A percentile compares a stretch with the other conserved stretches of the same genome.
Evolutionary conservation across 2,329 filamentous ascomycete genomes (phyloP).

Genomic region (Eutypella sp.): DNA sequence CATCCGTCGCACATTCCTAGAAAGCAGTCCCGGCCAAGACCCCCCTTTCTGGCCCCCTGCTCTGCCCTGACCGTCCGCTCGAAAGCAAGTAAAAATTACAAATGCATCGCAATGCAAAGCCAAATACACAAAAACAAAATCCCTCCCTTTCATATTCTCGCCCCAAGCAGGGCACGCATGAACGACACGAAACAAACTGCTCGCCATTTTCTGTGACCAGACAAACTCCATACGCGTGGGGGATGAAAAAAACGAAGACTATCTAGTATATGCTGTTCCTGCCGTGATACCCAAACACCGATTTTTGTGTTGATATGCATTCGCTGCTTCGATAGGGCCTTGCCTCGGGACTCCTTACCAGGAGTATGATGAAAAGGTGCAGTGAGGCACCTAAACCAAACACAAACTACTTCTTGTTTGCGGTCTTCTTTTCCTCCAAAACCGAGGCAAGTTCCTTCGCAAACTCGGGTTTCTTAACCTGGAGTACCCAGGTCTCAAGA

Average conservation of each 20-base stretch:
- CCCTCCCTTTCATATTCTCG: too few species aligned
- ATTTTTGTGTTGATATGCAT: background rate
- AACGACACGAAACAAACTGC: too few species aligned
- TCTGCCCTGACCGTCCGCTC: too few species aligned
- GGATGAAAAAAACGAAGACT: background rate
- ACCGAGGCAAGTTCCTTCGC: slow-evolving; percentile 47
- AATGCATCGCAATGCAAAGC: too few species aligned
- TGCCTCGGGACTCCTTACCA: background rate
- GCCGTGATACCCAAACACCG: background rate
- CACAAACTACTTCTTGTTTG: slow-evolving; percentile 44
- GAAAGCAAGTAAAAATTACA: too few species aligned
- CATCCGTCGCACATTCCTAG: too few species aligned
- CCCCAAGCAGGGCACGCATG: too few species aligned
- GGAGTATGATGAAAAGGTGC: background rate
- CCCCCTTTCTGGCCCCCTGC: too few species aligned
- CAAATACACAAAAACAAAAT: too few species aligned
- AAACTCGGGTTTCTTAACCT: slow-evolving; percentile 54
- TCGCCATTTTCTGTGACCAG: too few species aligned
- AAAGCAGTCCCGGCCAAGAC: too few species aligned
- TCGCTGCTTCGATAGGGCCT: background rate
- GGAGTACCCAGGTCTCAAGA: slow-evolving; percentile 66
- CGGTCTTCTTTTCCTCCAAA: slow-evolving; percentile 50
- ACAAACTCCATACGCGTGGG: too few species aligned
- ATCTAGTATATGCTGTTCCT: background rate
- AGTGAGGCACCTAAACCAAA: background rate